Conservation (phyloP, 2,329 filamentous ascomycete genomes). For the Xylariaceae sp. region DNA sequence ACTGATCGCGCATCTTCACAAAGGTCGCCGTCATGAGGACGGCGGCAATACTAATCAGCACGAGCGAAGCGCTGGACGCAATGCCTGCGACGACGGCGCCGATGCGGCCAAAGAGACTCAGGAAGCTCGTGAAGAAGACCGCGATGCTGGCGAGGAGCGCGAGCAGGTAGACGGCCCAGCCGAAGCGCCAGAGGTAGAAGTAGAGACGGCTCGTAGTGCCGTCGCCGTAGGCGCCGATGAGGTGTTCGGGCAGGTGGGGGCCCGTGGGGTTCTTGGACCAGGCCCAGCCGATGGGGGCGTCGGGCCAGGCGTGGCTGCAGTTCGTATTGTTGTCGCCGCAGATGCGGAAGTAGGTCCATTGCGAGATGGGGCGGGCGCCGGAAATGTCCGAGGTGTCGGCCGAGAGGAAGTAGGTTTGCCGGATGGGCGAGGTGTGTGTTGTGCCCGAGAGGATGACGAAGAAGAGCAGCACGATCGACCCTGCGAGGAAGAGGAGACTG, state of each 20-base stretch:
- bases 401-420: constrained; percentile 79
- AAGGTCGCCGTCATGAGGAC: constrained; percentile 68
- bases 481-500: constrained; percentile 42
- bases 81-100: constrained; percentile 62
- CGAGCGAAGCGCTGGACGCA: constrained; percentile 53
- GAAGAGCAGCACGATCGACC: constrained; percentile 50
- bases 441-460: constrained; percentile 56
- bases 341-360: constrained; percentile 90
- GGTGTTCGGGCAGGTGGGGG: constrained; percentile 36
- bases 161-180: constrained; percentile 87
- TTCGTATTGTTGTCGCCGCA: constrained; percentile 61
- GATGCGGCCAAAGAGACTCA: constrained; percentile 66
- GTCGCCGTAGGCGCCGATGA: constrained; percentile 50
- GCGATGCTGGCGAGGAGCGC: constrained; percentile 70
- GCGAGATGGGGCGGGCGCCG: constrained; percentile 60
- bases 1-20: constrained; percentile 63
- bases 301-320: constrained; percentile 59
- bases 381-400: constrained; percentile 69
- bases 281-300: constrained; percentile 67
- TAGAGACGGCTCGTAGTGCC: constrained; percentile 55
- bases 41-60: constrained; percentile 63
- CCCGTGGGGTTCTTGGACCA: constrained; percentile 47
- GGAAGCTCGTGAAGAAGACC: constrained; percentile 61
- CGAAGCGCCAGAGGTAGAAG: constrained; percentile 85
- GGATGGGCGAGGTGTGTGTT: constrained; percentile 49